Conservation (phyloP, 2,329 filamentous ascomycete species). For the Cytospora schulzeri region DNA sequence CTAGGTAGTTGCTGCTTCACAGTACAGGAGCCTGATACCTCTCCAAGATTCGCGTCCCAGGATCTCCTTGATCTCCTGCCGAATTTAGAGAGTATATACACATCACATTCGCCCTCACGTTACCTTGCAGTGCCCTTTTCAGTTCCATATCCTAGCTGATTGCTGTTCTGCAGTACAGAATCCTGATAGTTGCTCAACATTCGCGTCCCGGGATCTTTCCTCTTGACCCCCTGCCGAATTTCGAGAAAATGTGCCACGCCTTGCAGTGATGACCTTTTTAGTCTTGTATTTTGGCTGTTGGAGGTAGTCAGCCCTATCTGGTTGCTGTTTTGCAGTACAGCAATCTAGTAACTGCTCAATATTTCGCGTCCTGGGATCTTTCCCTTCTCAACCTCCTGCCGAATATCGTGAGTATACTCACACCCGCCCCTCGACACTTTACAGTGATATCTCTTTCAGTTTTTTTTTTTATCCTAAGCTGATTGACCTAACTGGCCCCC, state of each 20-base stretch:
- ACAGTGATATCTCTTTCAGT: neutral
- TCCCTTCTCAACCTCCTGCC: neutral
- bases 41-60: neutral
- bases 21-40: no score
- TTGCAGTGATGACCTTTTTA: no score
- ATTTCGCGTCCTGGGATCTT: no score
- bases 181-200: no score
- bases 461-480: neutral
- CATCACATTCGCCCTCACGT: neutral
- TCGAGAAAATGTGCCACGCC: no score
- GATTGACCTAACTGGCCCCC: neutral
- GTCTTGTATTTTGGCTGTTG: no score
- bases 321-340: no score
- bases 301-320: no score
- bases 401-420: neutral
- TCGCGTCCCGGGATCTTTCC: no score
- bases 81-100: neutral
- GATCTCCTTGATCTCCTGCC: neutral
- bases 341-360: no score
- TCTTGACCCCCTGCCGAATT: no score
- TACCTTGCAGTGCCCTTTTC: neutral
- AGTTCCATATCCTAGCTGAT: neutral
- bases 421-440: neutral
- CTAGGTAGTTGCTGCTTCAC: no score
- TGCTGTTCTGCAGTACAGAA: neutral